A percentile compares a stretch with the other conserved stretches of the same genome.
Conservation (phyloP, 345 rosid genomes). For the Iberis pinnata region DNA sequence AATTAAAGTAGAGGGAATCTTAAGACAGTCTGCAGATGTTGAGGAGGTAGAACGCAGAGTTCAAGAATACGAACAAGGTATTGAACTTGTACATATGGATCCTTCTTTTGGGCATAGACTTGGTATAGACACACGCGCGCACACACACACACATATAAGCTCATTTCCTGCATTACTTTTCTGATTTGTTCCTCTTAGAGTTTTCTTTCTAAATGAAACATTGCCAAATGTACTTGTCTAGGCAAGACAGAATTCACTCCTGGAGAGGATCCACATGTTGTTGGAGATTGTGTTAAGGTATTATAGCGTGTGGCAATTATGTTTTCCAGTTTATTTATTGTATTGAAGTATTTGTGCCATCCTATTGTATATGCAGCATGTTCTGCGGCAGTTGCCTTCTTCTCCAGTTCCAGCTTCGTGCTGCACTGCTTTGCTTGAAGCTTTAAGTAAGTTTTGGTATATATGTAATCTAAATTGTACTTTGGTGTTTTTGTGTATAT, state of each 20-base stretch:
- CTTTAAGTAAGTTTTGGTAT: constrained; percentile 60
- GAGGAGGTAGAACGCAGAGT: constrained; percentile 96
- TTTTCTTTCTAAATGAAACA: not conserved
- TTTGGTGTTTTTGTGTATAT: constrained; percentile 1
- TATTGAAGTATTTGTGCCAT: constrained; percentile 21
- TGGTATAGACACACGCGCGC: not conserved
- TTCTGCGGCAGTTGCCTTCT: constrained; percentile 89
- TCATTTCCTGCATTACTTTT: not conserved
- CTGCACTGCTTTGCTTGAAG: constrained; percentile 92
- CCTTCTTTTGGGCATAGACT: constrained; percentile 9
- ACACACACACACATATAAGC: not conserved
- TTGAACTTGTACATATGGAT: constrained; percentile 7
- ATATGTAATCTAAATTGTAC: constrained; percentile 9
- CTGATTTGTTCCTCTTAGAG: not conserved
- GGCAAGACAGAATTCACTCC: constrained; percentile 78
- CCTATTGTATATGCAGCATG: constrained; percentile 62
- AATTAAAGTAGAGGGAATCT: constrained; percentile 80
- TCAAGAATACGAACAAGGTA: constrained; percentile 93
- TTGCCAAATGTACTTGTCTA: constrained; percentile 23
- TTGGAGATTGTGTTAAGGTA: constrained; percentile 99
- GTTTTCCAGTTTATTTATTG: constrained; percentile 9
- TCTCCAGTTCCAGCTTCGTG: constrained; percentile 97
- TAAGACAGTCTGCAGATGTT: constrained; percentile 94
- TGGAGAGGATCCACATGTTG: constrained; percentile 94
- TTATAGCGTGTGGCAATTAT: constrained; percentile 17